A percentile compares a stretch with the other conserved stretches of the same genome.
phyloP scores from a whole-genome alignment of 2,329 filamentous ascomycete genomes.

The Escovopsis sp. region DNA sequence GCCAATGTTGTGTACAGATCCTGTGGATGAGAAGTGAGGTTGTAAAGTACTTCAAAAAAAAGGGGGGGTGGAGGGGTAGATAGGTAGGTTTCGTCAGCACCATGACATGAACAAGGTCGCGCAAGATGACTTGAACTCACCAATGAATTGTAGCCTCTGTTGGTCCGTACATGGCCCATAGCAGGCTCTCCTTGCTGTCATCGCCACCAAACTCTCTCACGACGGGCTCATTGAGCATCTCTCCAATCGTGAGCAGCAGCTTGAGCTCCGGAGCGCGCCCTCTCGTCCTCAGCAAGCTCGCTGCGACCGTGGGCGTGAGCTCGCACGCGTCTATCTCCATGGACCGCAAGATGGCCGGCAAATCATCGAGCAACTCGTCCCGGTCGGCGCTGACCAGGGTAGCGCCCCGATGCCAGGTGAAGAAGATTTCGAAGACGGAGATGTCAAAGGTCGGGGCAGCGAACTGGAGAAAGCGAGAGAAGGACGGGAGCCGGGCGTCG shows the following conservation, averaged over 20 bases:
- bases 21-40: conserved; percentile 39
- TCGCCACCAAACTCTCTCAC: conserved; percentile 64
- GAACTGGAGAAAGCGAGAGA: conserved; percentile 76
- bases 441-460: conserved; percentile 90
- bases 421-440: conserved; percentile 90
- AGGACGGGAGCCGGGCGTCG: conserved; percentile 58
- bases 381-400: conserved; percentile 63
- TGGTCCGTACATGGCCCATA: conserved; percentile 90
- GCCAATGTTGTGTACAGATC: conserved; percentile 57
- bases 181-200: conserved; percentile 39
- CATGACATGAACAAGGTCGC: too few species aligned
- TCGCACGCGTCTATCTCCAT: conserved; percentile 72
- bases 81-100: too few species aligned
- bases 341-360: conserved; percentile 49
- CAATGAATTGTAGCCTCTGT: conserved; percentile 87
- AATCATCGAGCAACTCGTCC: conserved; percentile 56
- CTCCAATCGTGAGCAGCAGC: conserved; percentile 73
- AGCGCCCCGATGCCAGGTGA: conserved; percentile 58
- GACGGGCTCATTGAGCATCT: conserved; percentile 73
- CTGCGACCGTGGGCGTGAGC: conserved; percentile 76
- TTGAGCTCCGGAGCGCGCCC: conserved; percentile 51
- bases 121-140: conserved; percentile 18
- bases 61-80: too few species aligned
- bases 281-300: conserved; percentile 57
- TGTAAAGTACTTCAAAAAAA: conserved; percentile 47